Evolutionary conservation across 164 flowering plant species (phyloP).

Genomic region (Annona squamosa): DNA sequence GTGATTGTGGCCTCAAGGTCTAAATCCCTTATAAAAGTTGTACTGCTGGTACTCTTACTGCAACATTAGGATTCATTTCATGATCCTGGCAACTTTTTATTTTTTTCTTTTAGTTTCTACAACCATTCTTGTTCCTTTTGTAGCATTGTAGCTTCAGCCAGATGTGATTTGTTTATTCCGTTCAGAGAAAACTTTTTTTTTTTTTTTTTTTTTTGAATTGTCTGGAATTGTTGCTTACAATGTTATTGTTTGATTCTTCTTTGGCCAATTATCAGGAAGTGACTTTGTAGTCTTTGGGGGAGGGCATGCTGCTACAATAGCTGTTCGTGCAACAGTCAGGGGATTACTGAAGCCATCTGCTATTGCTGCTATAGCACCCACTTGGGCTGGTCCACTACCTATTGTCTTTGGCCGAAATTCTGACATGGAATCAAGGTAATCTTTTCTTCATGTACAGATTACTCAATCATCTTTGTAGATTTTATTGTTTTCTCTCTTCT

Average conservation of each 20-base stretch:
- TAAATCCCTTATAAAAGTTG: no score
- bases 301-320: constrained; percentile 91
- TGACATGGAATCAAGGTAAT: constrained; percentile 78
- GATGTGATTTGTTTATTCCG: neutral
- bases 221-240: neutral
- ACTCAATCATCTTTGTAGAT: no score
- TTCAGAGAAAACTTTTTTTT: neutral
- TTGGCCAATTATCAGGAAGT: constrained; percentile 29
- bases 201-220: neutral
- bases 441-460: no score
- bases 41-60: no score
- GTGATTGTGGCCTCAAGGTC: no score
- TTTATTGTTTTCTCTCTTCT: no score
- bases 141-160: no score
- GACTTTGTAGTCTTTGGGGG: constrained; percentile 76
- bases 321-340: constrained; percentile 62
- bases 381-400: constrained; percentile 98
- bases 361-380: constrained; percentile 92
- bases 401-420: constrained; percentile 93
- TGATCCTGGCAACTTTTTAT: no score
- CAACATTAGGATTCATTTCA: no score
- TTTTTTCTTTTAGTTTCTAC: no score
- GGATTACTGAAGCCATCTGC: constrained; percentile 69
- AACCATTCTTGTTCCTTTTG: no score
- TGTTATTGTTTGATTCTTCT: constrained; percentile 2